Evolutionary conservation across 768 basidiomycete genomes (phyloP).

Genomic region (Agaricus sinodeliciosus): DNA sequence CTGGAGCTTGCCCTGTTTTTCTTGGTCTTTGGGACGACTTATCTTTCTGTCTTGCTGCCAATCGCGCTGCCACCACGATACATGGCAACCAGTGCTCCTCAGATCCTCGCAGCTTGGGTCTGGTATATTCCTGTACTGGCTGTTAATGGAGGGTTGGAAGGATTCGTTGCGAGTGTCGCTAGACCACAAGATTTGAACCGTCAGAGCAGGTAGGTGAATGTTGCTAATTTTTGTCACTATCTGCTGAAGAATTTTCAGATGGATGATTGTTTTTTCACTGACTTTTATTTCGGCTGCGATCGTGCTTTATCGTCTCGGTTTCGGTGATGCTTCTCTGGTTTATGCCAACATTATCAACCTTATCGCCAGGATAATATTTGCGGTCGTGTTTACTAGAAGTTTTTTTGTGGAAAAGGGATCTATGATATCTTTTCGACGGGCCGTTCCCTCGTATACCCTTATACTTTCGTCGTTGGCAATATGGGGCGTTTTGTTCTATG

Average conservation of each 20-base stretch:
- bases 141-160: conserved; percentile 87
- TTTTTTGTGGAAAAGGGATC: conserved; percentile 35
- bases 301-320: conserved; percentile 33
- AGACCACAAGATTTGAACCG: conserved; percentile 53
- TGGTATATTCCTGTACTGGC: conserved; percentile 88
- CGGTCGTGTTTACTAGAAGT: conserved; percentile 36
- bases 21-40: conserved; percentile 67
- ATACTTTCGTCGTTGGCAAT: neutral
- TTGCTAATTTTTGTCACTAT: neutral
- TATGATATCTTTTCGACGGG: neutral
- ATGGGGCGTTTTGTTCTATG: neutral
- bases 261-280: conserved; percentile 75
- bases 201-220: conserved; percentile 51
- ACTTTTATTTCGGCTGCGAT: conserved; percentile 56
- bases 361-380: conserved; percentile 55
- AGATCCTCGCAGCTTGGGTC: conserved; percentile 72
- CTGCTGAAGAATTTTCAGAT: conserved; percentile 26
- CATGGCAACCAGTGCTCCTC: conserved; percentile 70
- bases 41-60: conserved; percentile 61
- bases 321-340: conserved; percentile 66
- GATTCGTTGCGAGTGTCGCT: conserved; percentile 81
- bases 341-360: conserved; percentile 73
- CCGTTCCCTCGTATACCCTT: conserved; percentile 1
- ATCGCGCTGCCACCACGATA: conserved; percentile 69
- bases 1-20: conserved; percentile 61